Evolutionary conservation across 495 filamentous ascomycete genomes (phyloP).

Genomic region (Zalerion maritima): DNA sequence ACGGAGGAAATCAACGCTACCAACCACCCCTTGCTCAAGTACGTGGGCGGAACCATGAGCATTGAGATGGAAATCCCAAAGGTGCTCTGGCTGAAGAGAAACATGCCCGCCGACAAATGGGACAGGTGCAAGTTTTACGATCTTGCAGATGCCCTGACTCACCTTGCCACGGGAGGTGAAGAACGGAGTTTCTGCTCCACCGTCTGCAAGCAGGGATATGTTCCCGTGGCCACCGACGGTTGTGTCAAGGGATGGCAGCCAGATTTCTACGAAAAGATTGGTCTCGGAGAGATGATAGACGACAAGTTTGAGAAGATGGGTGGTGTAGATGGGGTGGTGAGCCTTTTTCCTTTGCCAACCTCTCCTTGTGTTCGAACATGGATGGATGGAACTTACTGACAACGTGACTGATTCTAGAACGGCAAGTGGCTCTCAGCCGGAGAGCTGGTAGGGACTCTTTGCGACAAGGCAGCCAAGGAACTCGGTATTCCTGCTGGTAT

Average conservation of each 20-base stretch:
- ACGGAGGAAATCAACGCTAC: slow-evolving; percentile 85
- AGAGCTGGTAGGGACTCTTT: slow-evolving; percentile 72
- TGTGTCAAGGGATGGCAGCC: slow-evolving; percentile 98
- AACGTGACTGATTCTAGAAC: slow-evolving; percentile 44
- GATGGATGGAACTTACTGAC: slow-evolving; percentile 5
- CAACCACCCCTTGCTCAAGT: slow-evolving; percentile 79
- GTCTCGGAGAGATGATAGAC: slow-evolving; percentile 63
- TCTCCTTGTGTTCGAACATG: slow-evolving; percentile 8
- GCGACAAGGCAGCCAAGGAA: slow-evolving; percentile 65
- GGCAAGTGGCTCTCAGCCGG: slow-evolving; percentile 81
- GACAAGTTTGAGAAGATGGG: slow-evolving; percentile 86
- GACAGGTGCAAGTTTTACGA: slow-evolving; percentile 93
- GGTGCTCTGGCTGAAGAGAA: slow-evolving; percentile 90
- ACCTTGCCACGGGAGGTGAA: slow-evolving; percentile 89
- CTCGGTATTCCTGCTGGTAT: slow-evolving; percentile 80
- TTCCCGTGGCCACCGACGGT: slow-evolving; percentile 89
- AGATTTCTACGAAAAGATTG: slow-evolving; percentile 76
- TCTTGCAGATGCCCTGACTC: slow-evolving; percentile 81
- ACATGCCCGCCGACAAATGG: slow-evolving; percentile 90
- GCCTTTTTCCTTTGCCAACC: slow-evolving; percentile 25
- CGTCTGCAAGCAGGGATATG: slow-evolving; percentile 90
- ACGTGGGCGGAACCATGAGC: slow-evolving; percentile 94
- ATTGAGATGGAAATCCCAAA: slow-evolving; percentile 99
- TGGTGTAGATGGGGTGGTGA: slow-evolving; percentile 86
- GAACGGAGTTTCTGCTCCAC: slow-evolving; percentile 84